Evolutionary conservation across 2,329 filamentous ascomycete genomes (phyloP), one percentile per base, ranked within the genome.

Genomic region (Pseudogymnoascus sp.): DNA sequence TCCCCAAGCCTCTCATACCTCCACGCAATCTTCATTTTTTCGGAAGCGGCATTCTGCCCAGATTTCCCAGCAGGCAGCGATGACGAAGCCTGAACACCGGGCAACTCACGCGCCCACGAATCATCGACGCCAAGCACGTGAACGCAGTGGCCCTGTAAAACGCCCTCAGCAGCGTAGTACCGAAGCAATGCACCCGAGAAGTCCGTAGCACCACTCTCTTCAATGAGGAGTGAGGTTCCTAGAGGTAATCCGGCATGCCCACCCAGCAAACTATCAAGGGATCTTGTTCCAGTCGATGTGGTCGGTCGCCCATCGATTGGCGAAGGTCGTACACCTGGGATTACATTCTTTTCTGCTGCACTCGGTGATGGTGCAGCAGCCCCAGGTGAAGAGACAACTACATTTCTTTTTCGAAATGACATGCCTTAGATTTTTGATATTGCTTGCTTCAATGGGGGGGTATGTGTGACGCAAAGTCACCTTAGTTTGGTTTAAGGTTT

Each of bases 11-110:
- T 84, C 75, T 97, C 93, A 77, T 99, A 99, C 74, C 95, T 84
- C 95, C 95, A 99, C 3, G 95, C 95, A 78, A 99, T 99, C 78
- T 96, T 97, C 95, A 99, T 97, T 75, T 88, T 93, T 12, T 81
- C 80, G 1, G 76, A 71, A 2, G 73, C 68, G 14, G 72, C 63
- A 40, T 68, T 74, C 77, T 74, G 74, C 71, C 70, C 71, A 71
- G 45, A 72, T 73, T 8, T 72, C 70, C 63, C 75, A 77, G 47
- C 78, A 75, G 36, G 80, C 11, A 34, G 16, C 51, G 51, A 57
- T 18, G 51, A 34, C 16, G 51, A 57, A 36, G 1, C 80, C 76
- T 57, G 82, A 36, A 96, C 74, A 0, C 89, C 93, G 2, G 95
- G 95, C 21, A 99, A 79, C 69, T 93, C 91, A 67, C 89, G 81